Percentiles rank a stretch among this genome's conserved stretches.
phyloP scores from a whole-genome alignment of 1,139 yeast genomes.

The Yamadazyma conglobata region DNA sequence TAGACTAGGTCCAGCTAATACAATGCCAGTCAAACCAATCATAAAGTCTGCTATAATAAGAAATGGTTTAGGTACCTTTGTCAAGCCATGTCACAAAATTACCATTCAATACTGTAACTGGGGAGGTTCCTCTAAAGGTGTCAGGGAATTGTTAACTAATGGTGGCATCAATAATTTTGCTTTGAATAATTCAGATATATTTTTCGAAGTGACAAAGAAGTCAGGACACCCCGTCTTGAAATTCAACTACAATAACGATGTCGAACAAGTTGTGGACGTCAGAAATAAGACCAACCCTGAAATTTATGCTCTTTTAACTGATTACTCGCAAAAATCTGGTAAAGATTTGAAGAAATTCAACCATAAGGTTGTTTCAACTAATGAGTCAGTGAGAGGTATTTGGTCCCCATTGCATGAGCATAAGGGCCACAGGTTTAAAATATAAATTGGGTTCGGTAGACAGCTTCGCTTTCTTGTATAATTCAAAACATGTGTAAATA shows the following conservation, averaged over 20 bases:
- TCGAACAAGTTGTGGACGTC: constrained; percentile 42
- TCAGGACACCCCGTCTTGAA: constrained; percentile 80
- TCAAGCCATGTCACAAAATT: constrained; percentile 70
- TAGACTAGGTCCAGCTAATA: too few relatives aligned
- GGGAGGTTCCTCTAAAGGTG: constrained; percentile 92
- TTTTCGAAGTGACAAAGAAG: constrained; percentile 65
- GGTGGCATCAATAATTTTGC: constrained; percentile 60
- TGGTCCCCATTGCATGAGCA: constrained; percentile 95
- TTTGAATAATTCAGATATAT: constrained; percentile 55
- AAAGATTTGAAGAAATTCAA: constrained; percentile 40
- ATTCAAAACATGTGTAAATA: too few relatives aligned
- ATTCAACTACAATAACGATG: constrained; percentile 56
- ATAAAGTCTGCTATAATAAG: constrained; percentile 56
- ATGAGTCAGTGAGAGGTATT: constrained; percentile 87
- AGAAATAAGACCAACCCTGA: constrained; percentile 58
- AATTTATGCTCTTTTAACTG: constrained; percentile 57
- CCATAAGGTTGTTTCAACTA: constrained; percentile 74
- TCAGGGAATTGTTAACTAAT: constrained; percentile 61
- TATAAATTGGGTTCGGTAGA: too few relatives aligned
- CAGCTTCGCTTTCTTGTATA: too few relatives aligned
- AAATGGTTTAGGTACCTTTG: constrained; percentile 80
- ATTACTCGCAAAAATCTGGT: constrained; percentile 42
- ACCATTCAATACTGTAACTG: constrained; percentile 82
- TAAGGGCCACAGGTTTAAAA: constrained; percentile 63
- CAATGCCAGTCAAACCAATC: constrained; percentile 51